Conservation (phyloP, 2,329 filamentous ascomycete genomes). For the Cytospora schulzeri region DNA sequence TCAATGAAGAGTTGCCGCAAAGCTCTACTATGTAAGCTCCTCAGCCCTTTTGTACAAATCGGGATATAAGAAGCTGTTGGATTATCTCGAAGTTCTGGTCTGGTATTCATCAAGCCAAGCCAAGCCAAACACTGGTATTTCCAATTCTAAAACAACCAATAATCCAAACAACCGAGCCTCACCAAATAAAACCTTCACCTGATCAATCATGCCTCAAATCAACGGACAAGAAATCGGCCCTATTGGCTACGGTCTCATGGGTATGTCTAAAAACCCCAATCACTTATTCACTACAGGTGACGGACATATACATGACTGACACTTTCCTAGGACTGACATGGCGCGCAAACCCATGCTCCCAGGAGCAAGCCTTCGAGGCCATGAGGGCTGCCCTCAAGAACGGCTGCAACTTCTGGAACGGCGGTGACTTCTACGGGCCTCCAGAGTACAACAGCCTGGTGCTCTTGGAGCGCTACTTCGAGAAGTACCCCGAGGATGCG, state of each 20-base stretch:
- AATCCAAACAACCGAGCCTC: background rate
- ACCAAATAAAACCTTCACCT: background rate
- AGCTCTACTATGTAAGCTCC: background rate
- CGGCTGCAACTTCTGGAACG: constrained; percentile 60
- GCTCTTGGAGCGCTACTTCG: constrained; percentile 64
- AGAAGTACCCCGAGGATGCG: constrained; percentile 64
- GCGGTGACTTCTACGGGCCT: constrained; percentile 65
- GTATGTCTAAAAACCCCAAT: constrained; percentile 26
- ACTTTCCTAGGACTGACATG: constrained; percentile 46
- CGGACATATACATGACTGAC: background rate
- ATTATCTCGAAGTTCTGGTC: background rate
- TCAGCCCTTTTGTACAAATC: background rate
- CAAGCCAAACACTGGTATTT: background rate
- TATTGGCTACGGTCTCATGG: constrained; percentile 38
- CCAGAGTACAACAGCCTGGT: constrained; percentile 59
- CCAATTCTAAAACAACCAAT: background rate
- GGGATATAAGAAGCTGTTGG: background rate
- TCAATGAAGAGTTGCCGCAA: background rate
- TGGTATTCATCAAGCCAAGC: too few species aligned
- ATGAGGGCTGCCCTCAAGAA: constrained; percentile 54
- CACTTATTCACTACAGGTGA: background rate
- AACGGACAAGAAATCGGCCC: constrained; percentile 36
- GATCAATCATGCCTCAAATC: constrained; percentile 34
- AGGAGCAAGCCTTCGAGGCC: constrained; percentile 55
- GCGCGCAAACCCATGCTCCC: constrained; percentile 42